These are phyloP conservation scores for Cucurbita pepo DNA, from an alignment of 306 rosid species.

Conservation along the genomic window DNA sequence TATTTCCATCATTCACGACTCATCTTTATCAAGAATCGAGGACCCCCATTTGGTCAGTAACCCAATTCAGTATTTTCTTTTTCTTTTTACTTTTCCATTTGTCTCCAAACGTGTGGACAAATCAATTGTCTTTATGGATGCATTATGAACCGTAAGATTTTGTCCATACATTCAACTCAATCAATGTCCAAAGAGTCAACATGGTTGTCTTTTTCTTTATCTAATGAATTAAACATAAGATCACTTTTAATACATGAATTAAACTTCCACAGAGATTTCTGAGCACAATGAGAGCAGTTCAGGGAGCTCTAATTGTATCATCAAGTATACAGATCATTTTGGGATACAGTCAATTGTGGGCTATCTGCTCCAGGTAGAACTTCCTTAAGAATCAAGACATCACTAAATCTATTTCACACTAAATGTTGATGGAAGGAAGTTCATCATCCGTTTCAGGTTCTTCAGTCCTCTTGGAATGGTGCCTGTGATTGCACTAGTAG, in stretches of 20 bases:
- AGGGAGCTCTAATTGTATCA: slow-evolving; percentile 81
- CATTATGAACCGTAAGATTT: background rate
- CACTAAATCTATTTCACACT: background rate
- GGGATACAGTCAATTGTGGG: slow-evolving; percentile 96
- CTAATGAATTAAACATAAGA: background rate
- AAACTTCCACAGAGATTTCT: slow-evolving; percentile 51
- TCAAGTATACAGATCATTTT: slow-evolving; percentile 87
- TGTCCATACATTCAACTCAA: background rate
- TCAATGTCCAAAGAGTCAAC: background rate
- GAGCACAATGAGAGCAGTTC: slow-evolving; percentile 86
- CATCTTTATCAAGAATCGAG: slow-evolving; percentile 41
- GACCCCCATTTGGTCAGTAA: slow-evolving; percentile 62
- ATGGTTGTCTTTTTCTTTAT: background rate
- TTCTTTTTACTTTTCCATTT: background rate
- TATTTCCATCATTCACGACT: slow-evolving; percentile 77
- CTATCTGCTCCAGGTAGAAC: slow-evolving; percentile 80
- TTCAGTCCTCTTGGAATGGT: slow-evolving; percentile 99
- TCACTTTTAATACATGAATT: background rate
- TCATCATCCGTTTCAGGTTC: slow-evolving; percentile 36
- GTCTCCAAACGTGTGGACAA: background rate
- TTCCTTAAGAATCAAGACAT: background rate
- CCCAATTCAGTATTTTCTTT: background rate
- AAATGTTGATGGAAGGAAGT: background rate
- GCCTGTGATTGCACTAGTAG: slow-evolving; percentile 86
- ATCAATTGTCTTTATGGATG: background rate